These are phyloP conservation scores for Pythium aristosporum DNA, from an alignment of 352 stramenopile genomes.

Conservation along the genomic window DNA sequence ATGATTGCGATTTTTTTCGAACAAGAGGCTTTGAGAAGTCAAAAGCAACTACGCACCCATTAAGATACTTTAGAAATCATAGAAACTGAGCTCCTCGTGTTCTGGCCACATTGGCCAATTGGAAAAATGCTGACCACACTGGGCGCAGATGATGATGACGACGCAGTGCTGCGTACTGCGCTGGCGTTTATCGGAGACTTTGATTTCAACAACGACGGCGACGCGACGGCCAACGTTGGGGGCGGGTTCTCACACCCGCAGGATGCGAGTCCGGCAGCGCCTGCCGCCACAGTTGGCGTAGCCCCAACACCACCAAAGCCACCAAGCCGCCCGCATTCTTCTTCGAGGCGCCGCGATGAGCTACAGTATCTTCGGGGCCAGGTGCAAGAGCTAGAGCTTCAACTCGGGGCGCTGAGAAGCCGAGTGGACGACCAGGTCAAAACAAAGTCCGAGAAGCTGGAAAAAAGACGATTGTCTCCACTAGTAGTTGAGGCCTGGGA, in stretches of 20 bases:
- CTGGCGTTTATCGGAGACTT: conserved; percentile 24
- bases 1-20: no score
- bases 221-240: neutral
- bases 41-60: no score
- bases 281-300: neutral
- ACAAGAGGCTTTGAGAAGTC: no score
- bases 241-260: neutral
- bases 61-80: no score
- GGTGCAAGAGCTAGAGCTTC: conserved; percentile 9
- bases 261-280: neutral
- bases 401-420: neutral
- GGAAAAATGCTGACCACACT: neutral
- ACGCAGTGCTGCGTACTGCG: conserved; percentile 18
- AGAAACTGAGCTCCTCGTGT: no score
- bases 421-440: neutral
- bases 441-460: neutral
- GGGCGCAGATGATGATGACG: neutral
- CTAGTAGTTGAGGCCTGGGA: conserved; percentile 4
- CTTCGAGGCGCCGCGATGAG: conserved; percentile 16
- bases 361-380: conserved; percentile 9
- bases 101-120: neutral
- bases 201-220: conserved; percentile 9
- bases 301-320: neutral
- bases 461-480: neutral
- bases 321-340: neutral